Conservation (phyloP, 352 stramenopile species). For the Phytophthora brassicae region DNA sequence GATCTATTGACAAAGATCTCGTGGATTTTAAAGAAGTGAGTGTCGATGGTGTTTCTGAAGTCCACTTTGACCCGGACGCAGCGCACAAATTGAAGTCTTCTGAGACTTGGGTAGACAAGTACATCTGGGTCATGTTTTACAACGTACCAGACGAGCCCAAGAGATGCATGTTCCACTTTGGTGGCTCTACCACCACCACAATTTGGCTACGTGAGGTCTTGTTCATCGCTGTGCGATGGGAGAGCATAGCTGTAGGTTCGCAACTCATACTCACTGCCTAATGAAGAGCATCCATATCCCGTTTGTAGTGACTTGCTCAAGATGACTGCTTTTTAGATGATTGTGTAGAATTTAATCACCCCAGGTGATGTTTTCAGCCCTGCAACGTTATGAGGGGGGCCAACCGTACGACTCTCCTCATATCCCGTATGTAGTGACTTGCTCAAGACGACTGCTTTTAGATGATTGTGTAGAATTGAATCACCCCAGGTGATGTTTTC, state of each 20-base stretch:
- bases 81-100: constrained; percentile 12
- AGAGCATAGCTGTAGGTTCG: constrained; percentile 59
- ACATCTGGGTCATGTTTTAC: constrained; percentile 66
- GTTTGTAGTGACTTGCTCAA: not conserved
- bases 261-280: constrained; percentile 42
- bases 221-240: constrained; percentile 68
- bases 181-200: constrained; percentile 44
- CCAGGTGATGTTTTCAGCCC: constrained; percentile 14
- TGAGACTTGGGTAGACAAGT: constrained; percentile 63
- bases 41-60: constrained; percentile 12
- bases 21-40: constrained; percentile 54
- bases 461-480: no score
- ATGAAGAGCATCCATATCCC: constrained; percentile 6
- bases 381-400: constrained; percentile 28
- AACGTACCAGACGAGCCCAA: constrained; percentile 25
- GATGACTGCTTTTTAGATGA: no score
- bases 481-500: no score
- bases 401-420: constrained; percentile 26
- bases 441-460: not conserved
- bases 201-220: constrained; percentile 73
- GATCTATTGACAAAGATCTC: constrained; percentile 50
- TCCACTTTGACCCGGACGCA: constrained; percentile 1
- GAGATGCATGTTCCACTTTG: constrained; percentile 61
- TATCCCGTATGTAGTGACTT: not conserved
- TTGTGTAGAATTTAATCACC: no score